Conservation (phyloP, 2,329 filamentous ascomycete species). For the Lachnellula cervina region DNA sequence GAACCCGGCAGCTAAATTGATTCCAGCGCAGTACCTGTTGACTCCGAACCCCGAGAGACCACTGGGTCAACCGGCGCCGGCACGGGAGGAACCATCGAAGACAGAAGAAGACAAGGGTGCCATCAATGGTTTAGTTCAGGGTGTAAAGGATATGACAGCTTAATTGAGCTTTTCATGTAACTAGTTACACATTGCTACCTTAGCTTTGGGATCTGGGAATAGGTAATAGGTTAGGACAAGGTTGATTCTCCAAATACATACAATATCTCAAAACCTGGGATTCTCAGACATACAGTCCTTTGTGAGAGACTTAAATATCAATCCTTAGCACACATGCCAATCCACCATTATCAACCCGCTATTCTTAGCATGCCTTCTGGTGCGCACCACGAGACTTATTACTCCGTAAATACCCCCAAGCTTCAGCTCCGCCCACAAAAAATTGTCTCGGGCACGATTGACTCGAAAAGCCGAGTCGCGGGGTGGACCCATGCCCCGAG, state of each 20-base stretch:
- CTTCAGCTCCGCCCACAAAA: not conserved
- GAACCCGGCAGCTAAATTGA: conserved; percentile 70
- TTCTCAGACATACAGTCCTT: too few relatives aligned
- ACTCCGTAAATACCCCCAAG: not conserved
- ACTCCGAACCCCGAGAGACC: conserved; percentile 55
- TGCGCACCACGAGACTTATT: not conserved
- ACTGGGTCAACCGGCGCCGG: conserved; percentile 30
- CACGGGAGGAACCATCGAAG: conserved; percentile 1
- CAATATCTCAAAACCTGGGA: not conserved
- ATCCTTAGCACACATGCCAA: too few relatives aligned
- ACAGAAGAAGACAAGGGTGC: conserved; percentile 23
- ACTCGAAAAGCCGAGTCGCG: conserved; percentile 18
- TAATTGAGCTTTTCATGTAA: conserved; percentile 6
- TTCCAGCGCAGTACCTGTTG: conserved; percentile 69
- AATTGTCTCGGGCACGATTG: conserved; percentile 12
- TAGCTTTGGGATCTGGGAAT: not conserved
- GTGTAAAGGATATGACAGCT: conserved; percentile 21
- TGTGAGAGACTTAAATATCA: too few relatives aligned
- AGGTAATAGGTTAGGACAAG: not conserved
- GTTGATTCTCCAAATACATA: not conserved
- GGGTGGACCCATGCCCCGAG: conserved; percentile 12
- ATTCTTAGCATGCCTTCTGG: too few relatives aligned
- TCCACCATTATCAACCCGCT: too few relatives aligned
- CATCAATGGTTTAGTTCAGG: conserved; percentile 29
- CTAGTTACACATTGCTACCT: not conserved